phyloP scores from a whole-genome alignment of 2,329 filamentous ascomycete species.

The Colletotrichum tropicicola region DNA sequence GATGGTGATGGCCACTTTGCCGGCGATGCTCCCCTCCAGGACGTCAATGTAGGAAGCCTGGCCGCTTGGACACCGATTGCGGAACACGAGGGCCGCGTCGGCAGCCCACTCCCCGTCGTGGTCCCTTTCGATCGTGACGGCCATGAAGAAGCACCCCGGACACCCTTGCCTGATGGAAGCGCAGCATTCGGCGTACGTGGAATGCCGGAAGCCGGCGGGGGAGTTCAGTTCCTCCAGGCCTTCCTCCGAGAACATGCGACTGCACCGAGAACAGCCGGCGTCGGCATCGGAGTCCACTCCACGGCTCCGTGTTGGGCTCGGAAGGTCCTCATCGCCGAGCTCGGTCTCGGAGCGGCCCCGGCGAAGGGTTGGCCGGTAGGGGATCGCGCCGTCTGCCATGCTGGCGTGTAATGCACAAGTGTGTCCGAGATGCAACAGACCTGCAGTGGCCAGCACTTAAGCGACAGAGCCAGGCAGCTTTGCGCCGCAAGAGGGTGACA shows the following conservation, averaged over 20 bases:
- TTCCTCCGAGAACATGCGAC: neutral
- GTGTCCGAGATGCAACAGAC: neutral
- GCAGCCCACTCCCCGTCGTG: neutral
- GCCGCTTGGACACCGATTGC: neutral
- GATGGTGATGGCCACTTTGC: neutral
- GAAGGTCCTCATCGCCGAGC: neutral
- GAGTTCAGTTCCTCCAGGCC: constrained; percentile 7
- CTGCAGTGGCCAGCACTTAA: no score
- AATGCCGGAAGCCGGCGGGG: neutral
- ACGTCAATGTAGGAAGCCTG: neutral
- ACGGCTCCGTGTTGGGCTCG: neutral
- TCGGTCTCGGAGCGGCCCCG: neutral
- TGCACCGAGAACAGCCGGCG: neutral
- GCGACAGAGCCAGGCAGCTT: no score
- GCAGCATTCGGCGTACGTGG: neutral
- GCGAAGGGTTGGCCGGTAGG: neutral
- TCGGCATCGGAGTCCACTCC: neutral
- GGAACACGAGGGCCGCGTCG: neutral
- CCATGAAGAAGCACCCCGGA: neutral
- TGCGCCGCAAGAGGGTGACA: no score
- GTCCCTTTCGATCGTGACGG: neutral
- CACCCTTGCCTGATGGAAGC: neutral
- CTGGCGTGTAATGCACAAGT: neutral
- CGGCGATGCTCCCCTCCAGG: neutral
- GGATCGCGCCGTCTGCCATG: neutral